Percentiles rank a stretch among this genome's conserved stretches.
phyloP scores from a whole-genome alignment of 179 eudicot species.

The Silene vulgaris region DNA sequence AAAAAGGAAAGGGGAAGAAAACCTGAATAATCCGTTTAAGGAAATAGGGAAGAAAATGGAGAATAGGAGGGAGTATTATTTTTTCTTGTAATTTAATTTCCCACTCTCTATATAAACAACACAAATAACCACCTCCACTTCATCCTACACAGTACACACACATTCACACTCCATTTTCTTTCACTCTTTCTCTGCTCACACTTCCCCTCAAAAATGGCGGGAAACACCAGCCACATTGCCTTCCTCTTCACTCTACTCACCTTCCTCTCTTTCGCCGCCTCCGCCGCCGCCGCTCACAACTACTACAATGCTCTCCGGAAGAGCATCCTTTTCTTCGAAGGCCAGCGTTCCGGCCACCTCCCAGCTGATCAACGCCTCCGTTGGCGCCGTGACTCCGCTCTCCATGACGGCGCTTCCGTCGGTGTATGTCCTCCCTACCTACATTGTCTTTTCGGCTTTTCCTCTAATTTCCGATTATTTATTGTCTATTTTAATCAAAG shows the following conservation, averaged over 20 bases:
- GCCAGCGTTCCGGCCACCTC: conserved; percentile 84
- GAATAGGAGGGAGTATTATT: no score
- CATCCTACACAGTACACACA: no score
- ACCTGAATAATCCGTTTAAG: no score
- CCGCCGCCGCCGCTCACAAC: conserved; percentile 37
- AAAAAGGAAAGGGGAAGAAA: no score
- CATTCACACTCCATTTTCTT: neutral
- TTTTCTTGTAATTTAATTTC: neutral
- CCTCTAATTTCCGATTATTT: neutral
- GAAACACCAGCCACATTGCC: conserved; percentile 19
- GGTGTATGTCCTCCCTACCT: conserved; percentile 42
- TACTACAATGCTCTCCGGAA: conserved; percentile 72
- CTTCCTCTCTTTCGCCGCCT: neutral
- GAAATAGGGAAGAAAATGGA: no score
- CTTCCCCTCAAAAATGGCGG: conserved; percentile 46
- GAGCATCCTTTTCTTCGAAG: conserved; percentile 89
- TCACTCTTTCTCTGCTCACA: neutral
- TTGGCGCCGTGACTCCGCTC: conserved; percentile 91
- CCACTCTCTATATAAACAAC: neutral
- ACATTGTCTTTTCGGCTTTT: neutral
- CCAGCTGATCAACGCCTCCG: conserved; percentile 79
- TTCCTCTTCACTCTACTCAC: conserved; percentile 23
- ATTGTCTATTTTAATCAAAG: neutral
- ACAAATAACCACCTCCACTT: neutral
- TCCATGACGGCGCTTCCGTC: conserved; percentile 69